Base-by-base conservation (phyloP, 163 green algal species). In the Chlorella variabilis region DNA sequence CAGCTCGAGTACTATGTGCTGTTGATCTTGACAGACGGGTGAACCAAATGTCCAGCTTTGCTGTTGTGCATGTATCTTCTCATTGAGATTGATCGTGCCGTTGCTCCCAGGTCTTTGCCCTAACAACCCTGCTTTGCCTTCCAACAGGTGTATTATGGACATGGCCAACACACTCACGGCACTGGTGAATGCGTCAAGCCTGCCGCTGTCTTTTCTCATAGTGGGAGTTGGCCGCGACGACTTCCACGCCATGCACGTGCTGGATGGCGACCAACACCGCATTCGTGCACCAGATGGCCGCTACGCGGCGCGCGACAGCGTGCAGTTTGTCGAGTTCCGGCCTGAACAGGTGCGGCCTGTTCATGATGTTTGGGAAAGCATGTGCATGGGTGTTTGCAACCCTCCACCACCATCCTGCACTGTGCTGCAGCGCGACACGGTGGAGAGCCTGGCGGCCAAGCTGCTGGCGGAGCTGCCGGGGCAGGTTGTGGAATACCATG, bases 11-110 rank as follows among this genome's bases (percentile, higher is more conserved):
- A 92, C 69, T 81, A 67, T 38, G 83, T 84, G 38, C 71, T 91
- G 49, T 77, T 92, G 29, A 92, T 92, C 63, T 77, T 92, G 25
- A 92, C 88, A 2, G 88, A 92, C 62, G 88, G 88, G 75, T 81
- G 41, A 29, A 15, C 31, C 3, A 4, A 56, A 21, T 48, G 6
- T 13, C 9, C n/a, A n/a, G n/a, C n/a, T 33, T 9, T 78, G 4
- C 36, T n/a, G n/a, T n/a, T n/a, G n/a, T n/a, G n/a, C n/a, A n/a
- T n/a, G n/a, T n/a, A n/a, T n/a, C n/a, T n/a, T n/a, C n/a, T n/a
- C n/a, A n/a, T n/a, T n/a, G n/a, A n/a, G n/a, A n/a, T n/a, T n/a
- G n/a, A n/a, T n/a, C n/a, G n/a, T n/a, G n/a, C n/a, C n/a, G n/a
- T n/a, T n/a, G n/a, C n/a, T n/a, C n/a, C n/a, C n/a, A n/a, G n/a